Evolutionary conservation across 345 rosid genomes (phyloP), one percentile per base, ranked within the genome.

Genomic region (Eucalyptus sp.): DNA sequence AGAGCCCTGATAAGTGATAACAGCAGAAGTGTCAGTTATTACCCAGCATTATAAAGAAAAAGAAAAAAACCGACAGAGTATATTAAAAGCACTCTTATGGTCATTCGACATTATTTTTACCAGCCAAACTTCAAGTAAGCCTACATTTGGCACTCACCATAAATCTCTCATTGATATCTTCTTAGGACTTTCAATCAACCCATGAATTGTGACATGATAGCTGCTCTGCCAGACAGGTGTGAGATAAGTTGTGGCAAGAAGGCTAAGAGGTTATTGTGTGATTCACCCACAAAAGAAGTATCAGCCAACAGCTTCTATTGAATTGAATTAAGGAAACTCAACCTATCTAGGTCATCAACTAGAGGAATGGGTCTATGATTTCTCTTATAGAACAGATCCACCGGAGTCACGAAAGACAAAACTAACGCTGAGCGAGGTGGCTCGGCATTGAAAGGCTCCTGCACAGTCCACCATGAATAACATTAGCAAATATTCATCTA

Each of bases 391-490:
- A 97, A 97, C 87, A 97, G 90, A 89, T 95, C 95, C 56, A 97
- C 95, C 5, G 99, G 98, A 12, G 99, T 96, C 87, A 96, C 93
- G 89, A 95, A 96, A 88, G 98, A 95, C 46, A 90, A 81, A 91
- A 91, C 89, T 90, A 97, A 92, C 56, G 94, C 97, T 3, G 95
- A 95, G 31, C 99, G 98, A 2, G 94, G 98, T 33, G 99, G 99
- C 92, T 97, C 99, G 9, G 99, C 99, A 90, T 97, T 97, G 94
- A 96, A 97, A 7, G 99, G 99, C 91, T 93, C 94, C 99, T 97
- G 94, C 89, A 90, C n/a, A 68, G 89, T 62, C 16, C 71, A 33
- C 71, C 71, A 18, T 50, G 18, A 64, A 76, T 49, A 90, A 37
- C 8, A 60, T 62, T 29, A 18, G 50, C 13, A 46, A 48, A 49